Evolutionary conservation across 2,329 filamentous ascomycete species (phyloP).

Genomic region (Fusarium palustre): DNA sequence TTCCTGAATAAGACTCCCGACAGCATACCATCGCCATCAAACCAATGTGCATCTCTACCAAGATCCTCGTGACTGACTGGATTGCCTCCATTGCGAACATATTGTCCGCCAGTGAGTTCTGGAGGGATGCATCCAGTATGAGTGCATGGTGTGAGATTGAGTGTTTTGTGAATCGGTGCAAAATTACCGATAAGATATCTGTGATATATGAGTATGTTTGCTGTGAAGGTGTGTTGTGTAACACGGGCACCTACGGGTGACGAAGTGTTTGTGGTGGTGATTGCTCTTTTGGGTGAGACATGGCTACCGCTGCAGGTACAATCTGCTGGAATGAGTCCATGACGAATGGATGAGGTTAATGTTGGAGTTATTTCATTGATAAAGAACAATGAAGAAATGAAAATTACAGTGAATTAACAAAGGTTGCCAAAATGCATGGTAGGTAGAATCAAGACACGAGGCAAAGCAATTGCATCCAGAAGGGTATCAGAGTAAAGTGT

Average conservation of each 20-base stretch:
- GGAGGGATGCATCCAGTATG: slow-evolving; percentile 69
- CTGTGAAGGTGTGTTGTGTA: slow-evolving; percentile 24
- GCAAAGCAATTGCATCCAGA: not conserved
- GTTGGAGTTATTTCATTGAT: not conserved
- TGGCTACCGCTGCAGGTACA: not conserved
- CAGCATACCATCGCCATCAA: slow-evolving; percentile 81
- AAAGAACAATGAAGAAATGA: not conserved
- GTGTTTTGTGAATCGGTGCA: slow-evolving; percentile 70
- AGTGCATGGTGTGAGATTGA: slow-evolving; percentile 66
- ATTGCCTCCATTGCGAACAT: slow-evolving; percentile 78
- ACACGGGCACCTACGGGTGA: slow-evolving; percentile 31
- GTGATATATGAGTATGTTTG: not conserved
- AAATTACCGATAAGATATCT: slow-evolving; percentile 77
- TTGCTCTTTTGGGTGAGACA: not conserved
- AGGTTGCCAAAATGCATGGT: not conserved
- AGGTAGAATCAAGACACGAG: not conserved
- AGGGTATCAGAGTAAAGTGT: not conserved
- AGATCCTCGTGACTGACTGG: slow-evolving; percentile 71
- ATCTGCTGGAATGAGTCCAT: not conserved
- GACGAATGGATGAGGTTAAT: not conserved
- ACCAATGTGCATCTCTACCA: slow-evolving; percentile 76
- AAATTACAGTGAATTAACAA: not conserved
- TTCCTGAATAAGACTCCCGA: slow-evolving; percentile 70
- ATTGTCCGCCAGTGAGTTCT: slow-evolving; percentile 76
- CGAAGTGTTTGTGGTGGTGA: not conserved